Evolutionary conservation across 2,329 filamentous ascomycete genomes (phyloP).

Genomic region (Dothiorella sarmentorum): DNA sequence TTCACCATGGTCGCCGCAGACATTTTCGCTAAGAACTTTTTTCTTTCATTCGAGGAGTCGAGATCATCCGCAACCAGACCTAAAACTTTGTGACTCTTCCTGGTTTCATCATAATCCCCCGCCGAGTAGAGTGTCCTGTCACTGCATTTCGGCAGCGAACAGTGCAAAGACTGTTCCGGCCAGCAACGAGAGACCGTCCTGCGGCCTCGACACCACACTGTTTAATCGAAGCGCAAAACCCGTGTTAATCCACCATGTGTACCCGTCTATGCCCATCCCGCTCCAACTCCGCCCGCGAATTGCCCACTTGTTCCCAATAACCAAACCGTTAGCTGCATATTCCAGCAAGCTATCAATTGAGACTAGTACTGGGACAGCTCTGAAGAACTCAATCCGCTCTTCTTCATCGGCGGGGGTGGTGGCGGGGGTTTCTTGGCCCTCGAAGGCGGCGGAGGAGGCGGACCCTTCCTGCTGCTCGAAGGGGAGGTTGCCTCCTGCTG

Average conservation of each 20-base stretch:
- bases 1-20: neutral
- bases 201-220: conserved; percentile 3
- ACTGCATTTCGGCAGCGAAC: neutral
- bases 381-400: conserved; percentile 45
- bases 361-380: conserved; percentile 11
- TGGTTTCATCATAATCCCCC: neutral
- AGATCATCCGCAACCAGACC: neutral
- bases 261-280: neutral
- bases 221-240: neutral
- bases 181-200: conserved; percentile 3
- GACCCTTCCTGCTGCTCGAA: conserved; percentile 36
- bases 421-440: conserved; percentile 64
- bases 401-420: conserved; percentile 62
- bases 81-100: neutral
- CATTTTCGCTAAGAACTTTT: neutral
- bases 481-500: conserved; percentile 21
- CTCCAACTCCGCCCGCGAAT: neutral
- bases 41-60: conserved; percentile 6
- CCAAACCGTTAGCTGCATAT: neutral
- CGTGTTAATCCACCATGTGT: neutral
- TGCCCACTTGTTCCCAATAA: neutral
- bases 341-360: neutral
- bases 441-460: conserved; percentile 61
- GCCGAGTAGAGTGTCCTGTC: neutral
- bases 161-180: neutral